These are phyloP conservation scores for Fusarium ramigenum DNA, from an alignment of 2,329 filamentous ascomycete genomes.

Conservation along the genomic window DNA sequence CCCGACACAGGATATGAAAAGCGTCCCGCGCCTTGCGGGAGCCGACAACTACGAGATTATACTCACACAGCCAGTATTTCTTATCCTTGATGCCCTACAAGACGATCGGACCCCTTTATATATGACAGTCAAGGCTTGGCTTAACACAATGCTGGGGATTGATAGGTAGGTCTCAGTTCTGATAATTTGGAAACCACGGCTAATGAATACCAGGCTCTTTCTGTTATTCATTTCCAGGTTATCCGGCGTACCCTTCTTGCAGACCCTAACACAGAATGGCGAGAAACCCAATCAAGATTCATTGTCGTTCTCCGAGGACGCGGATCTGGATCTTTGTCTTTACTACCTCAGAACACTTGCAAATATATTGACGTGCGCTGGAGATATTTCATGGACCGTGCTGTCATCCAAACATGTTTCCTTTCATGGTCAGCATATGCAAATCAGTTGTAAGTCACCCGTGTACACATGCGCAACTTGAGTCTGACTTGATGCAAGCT, in stretches of 20 bases:
- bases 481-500: conserved; percentile 50
- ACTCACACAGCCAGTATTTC: conserved; percentile 81
- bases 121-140: conserved; percentile 82
- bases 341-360: conserved; percentile 82
- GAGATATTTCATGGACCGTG: conserved; percentile 73
- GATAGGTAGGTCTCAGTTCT: conserved; percentile 62
- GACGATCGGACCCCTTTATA: conserved; percentile 79
- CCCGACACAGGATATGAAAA: conserved; percentile 48
- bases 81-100: conserved; percentile 80
- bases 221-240: conserved; percentile 68
- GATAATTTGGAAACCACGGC: not conserved
- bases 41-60: conserved; percentile 75
- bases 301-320: conserved; percentile 57
- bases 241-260: conserved; percentile 63
- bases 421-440: conserved; percentile 42
- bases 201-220: conserved; percentile 60
- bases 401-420: conserved; percentile 67
- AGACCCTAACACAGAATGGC: conserved; percentile 21
- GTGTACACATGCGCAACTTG: not conserved
- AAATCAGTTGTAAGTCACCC: conserved; percentile 59
- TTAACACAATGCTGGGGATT: conserved; percentile 72
- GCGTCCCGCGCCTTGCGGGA: conserved; percentile 58
- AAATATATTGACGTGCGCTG: conserved; percentile 74
- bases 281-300: conserved; percentile 27
- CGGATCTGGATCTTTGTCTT: conserved; percentile 79